Evolutionary conservation across 192 early-diverging fungal genomes (phyloP), one percentile per base, ranked within the genome.

Genomic region (Umbelopsis isabellina): DNA sequence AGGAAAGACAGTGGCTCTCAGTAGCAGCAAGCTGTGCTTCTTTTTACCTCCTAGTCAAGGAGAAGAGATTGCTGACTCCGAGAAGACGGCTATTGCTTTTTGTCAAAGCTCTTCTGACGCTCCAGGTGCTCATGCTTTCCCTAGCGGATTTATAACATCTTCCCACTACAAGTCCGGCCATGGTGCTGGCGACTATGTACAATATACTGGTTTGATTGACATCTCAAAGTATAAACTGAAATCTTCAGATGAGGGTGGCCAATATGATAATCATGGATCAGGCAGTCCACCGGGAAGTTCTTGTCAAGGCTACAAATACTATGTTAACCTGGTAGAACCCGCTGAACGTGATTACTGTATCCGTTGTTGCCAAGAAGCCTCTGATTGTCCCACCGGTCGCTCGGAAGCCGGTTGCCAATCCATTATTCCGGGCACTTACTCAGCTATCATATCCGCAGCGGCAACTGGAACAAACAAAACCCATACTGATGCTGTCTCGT

Each of bases 181-280:
- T 35, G 55, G 55, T 0, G 61, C 70, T 7, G 44, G 61, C 5
- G 74, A 52, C 2, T 86, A 79, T 44, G 74, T 83, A n/a, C 85
- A 86, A 65, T 55, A 84, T 23, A 86, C 85, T n/a, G 85, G 85
- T 27, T 51, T 30, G 25, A 86, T 86, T 44, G 72, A 84, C 22
- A 68, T 67, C 12, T 53, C 72, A 22, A 72, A 70, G 27, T 86
- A 86, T 30, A 49, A 47, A 0, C 27, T 84, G 22, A 25, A 44
- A 2, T 21, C 65, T 2, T 65, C 35, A 2, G 83, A 86, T 44
- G 70, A 66, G 10, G 85, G 85, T 46, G 85, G 85, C 12, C 85
- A 87, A 81, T 75, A 76, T n/a, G 80, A 82, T 61, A 72, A 68
- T 46, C 51, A 58, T 7, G 77, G 55, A 35, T 11, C 15, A 4